Evolutionary conservation across 306 rosid genomes (phyloP).

Genomic region (Vigna trinervia): DNA sequence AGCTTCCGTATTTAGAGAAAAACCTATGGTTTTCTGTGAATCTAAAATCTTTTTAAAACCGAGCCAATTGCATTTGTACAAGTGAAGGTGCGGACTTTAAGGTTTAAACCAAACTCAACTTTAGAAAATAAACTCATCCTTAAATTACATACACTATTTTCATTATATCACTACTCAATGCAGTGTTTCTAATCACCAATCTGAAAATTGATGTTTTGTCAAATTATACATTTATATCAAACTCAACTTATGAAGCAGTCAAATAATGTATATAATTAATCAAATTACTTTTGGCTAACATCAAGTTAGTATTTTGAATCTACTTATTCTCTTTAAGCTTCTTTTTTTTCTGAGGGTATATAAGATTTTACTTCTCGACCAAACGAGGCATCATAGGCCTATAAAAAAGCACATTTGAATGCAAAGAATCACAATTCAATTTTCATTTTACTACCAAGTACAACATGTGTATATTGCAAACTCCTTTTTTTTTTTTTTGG

Average conservation of each 20-base stretch:
- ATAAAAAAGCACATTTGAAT: neutral
- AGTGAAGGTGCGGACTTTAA: no score
- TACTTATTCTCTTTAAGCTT: neutral
- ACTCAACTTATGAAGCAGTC: no score
- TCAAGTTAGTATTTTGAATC: neutral
- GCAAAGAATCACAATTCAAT: neutral
- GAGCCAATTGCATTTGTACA: neutral
- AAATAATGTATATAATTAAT: no score
- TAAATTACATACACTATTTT: no score
- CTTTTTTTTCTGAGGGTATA: neutral
- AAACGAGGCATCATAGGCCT: neutral
- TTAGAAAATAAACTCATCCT: no score
- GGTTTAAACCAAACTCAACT: no score
- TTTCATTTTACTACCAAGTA: neutral
- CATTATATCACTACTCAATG: no score
- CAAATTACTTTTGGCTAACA: no score
- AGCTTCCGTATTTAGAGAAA: slow-evolving; percentile 4
- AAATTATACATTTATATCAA: no score
- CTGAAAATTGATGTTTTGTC: no score
- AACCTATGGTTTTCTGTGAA: no score
- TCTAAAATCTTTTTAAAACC: neutral
- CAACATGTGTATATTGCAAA: neutral
- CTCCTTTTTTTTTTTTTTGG: neutral
- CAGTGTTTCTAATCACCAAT: no score
- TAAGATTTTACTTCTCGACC: neutral